Evolutionary conservation across 2,329 filamentous ascomycete species (phyloP).

Genomic region (Atkinsonella texensis): DNA sequence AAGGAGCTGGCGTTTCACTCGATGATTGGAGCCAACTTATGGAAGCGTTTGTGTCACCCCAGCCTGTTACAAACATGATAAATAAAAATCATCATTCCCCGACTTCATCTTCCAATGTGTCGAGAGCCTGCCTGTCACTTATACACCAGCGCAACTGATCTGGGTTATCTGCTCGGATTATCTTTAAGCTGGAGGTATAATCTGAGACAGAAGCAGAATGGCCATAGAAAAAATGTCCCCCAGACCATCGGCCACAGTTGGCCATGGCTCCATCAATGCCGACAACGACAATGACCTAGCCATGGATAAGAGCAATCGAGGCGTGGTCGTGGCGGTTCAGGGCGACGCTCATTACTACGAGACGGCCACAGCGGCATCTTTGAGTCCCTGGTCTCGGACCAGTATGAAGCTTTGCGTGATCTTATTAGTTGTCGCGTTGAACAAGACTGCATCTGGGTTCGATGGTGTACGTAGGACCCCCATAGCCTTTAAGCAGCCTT

Average conservation of each 20-base stretch:
- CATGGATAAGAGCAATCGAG: conserved; percentile 11
- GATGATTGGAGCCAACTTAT: too few species aligned
- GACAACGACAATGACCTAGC: conserved; percentile 6
- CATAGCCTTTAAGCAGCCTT: too few species aligned
- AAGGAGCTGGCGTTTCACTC: too few species aligned
- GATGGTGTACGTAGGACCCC: conserved; percentile 16
- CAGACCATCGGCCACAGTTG: neutral
- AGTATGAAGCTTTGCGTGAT: conserved; percentile 25
- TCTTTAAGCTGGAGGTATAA: too few species aligned
- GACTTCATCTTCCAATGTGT: too few species aligned
- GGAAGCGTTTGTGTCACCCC: too few species aligned
- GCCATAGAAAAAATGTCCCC: neutral
- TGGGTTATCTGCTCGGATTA: too few species aligned
- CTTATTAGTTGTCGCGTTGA: conserved; percentile 24
- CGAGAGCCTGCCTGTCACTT: too few species aligned
- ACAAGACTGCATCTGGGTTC: conserved; percentile 26
- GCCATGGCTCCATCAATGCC: conserved; percentile 8
- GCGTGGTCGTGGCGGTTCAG: conserved; percentile 16
- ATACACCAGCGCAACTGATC: too few species aligned
- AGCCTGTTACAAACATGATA: too few species aligned
- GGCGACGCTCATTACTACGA: conserved; percentile 17
- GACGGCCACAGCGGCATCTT: conserved; percentile 15
- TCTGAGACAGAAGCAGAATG: neutral
- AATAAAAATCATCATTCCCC: too few species aligned
- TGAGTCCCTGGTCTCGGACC: conserved; percentile 21